Evolutionary conservation across 768 basidiomycete species (phyloP).

Genomic region (Rhodocollybia butyracea): DNA sequence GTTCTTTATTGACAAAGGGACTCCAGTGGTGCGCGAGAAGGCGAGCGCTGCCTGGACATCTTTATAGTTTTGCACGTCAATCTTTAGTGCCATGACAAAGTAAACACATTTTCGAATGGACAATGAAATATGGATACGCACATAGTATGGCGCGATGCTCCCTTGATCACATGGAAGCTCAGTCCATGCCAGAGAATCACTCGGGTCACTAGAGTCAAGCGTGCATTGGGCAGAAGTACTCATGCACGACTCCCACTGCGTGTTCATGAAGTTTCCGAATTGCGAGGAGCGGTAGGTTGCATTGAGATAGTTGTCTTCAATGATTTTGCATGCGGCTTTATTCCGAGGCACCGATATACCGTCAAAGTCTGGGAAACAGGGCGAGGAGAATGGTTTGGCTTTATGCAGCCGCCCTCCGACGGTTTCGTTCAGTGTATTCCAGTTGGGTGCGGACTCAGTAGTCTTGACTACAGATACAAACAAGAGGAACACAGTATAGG

Average conservation of each 20-base stretch:
- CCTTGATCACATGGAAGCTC: conserved; percentile 17
- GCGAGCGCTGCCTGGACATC: conserved; percentile 20
- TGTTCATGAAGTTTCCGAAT: no score
- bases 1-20: conserved; percentile 24
- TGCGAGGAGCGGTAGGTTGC: no score
- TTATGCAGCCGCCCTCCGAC: no score
- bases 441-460: no score
- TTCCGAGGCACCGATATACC: no score
- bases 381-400: no score
- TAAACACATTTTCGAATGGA: neutral
- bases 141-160: conserved; percentile 16
- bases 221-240: conserved; percentile 22
- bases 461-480: no score
- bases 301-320: no score
- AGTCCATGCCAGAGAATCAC: conserved; percentile 13
- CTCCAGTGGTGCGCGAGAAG: conserved; percentile 19
- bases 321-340: no score
- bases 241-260: conserved; percentile 37
- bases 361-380: no score
- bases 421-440: no score
- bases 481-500: no score
- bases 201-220: conserved; percentile 21
- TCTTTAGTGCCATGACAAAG: conserved; percentile 14
- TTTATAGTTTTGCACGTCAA: conserved; percentile 16
- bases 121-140: conserved; percentile 4